Percentiles rank a stretch among this genome's conserved stretches.
Evolutionary conservation across 192 early-diverging fungal genomes (phyloP).

Genomic region (Kickxella alabastrina): DNA sequence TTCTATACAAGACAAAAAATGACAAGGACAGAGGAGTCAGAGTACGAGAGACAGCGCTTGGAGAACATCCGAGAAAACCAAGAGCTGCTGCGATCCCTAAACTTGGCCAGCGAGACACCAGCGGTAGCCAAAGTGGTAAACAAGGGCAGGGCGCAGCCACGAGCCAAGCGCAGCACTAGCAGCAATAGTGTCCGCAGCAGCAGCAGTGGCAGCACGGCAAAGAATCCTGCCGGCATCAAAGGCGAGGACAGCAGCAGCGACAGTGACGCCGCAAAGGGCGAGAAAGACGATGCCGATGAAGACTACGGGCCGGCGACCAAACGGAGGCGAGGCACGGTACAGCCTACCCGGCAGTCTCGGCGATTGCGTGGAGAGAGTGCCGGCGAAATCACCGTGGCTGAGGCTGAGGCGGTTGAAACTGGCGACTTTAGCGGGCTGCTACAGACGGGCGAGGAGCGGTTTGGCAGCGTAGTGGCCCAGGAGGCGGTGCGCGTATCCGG

Average conservation of each 20-base stretch:
- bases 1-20: slow-evolving; percentile 9
- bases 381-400: slow-evolving; percentile 11
- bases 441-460: slow-evolving; percentile 56
- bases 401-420: slow-evolving; percentile 35
- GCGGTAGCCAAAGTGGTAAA: neutral
- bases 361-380: slow-evolving; percentile 44
- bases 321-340: neutral
- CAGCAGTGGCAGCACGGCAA: slow-evolving; percentile 2
- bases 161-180: slow-evolving; percentile 7
- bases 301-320: slow-evolving; percentile 16
- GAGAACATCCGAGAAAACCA: slow-evolving; percentile 62
- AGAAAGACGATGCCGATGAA: neutral
- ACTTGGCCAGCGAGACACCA: slow-evolving; percentile 17
- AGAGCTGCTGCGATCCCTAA: slow-evolving; percentile 55
- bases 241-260: neutral
- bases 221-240: neutral
- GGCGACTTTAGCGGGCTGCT: slow-evolving; percentile 26
- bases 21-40: slow-evolving; percentile 26
- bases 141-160: slow-evolving; percentile 2
- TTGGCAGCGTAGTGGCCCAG: slow-evolving; percentile 43
- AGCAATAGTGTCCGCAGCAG: neutral
- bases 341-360: slow-evolving; percentile 34
- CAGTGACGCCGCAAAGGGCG: neutral
- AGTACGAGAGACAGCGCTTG: slow-evolving; percentile 53
- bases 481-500: slow-evolving; percentile 58